Conservation (phyloP, 179 eudicot species). For the Beta lomatogona region DNA sequence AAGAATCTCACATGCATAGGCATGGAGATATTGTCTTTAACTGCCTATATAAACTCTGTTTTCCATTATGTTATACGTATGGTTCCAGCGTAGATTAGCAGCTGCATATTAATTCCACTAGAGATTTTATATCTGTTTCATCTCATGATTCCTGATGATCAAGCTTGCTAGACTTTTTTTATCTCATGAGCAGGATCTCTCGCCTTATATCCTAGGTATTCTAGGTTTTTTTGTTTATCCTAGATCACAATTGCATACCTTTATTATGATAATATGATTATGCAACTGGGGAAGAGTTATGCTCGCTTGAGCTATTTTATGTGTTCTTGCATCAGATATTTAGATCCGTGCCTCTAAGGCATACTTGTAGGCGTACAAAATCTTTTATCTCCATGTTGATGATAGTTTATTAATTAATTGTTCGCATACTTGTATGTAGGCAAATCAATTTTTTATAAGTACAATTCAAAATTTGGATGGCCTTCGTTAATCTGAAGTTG, state of each 20-base stretch:
- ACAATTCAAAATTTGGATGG: neutral
- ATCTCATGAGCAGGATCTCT: neutral
- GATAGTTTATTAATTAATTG: neutral
- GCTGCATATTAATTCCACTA: neutral
- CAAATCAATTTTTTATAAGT: neutral
- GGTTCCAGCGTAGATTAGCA: neutral
- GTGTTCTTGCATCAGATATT: neutral
- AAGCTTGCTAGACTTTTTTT: neutral
- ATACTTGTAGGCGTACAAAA: neutral
- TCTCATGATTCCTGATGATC: neutral
- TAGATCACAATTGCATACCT: neutral
- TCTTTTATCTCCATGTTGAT: neutral
- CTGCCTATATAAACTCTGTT: neutral
- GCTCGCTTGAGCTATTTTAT: neutral
- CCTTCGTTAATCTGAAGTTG: neutral
- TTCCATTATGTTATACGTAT: neutral
- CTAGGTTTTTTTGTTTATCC: neutral
- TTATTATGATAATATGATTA: neutral
- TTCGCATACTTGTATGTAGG: neutral
- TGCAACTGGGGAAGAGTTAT: neutral
- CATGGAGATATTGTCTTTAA: neutral
- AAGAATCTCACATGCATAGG: neutral
- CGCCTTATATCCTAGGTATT: neutral
- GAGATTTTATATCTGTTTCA: neutral
- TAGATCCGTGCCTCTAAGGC: constrained; percentile 13